Evolutionary conservation across 108 stramenopile genomes (phyloP).

Genomic region (Stephanodiscus triporus): DNA sequence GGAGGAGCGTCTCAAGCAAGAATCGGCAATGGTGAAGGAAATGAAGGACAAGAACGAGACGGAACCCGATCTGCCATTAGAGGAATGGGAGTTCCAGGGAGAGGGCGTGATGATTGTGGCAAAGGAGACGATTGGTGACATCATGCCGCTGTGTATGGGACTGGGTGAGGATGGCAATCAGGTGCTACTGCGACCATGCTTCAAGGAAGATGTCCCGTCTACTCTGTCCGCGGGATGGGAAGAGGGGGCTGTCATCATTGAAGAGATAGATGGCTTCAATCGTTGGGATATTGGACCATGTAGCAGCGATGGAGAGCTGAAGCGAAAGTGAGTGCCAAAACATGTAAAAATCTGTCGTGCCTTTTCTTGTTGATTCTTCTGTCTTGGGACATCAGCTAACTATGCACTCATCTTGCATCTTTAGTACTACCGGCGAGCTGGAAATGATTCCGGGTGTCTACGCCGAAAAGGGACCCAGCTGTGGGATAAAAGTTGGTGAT

Average conservation of each 20-base stretch:
- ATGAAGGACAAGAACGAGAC: conserved; percentile 33
- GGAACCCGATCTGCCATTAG: conserved; percentile 35
- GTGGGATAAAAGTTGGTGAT: conserved; percentile 75
- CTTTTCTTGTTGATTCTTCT: conserved; percentile 69
- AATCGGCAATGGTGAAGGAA: conserved; percentile 32
- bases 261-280: conserved; percentile 74
- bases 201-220: conserved; percentile 68
- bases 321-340: conserved; percentile 57
- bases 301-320: conserved; percentile 76
- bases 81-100: conserved; percentile 71
- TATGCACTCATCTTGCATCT: not conserved
- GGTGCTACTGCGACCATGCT: conserved; percentile 74
- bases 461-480: conserved; percentile 76
- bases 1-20: conserved; percentile 45
- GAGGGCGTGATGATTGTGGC: conserved; percentile 86
- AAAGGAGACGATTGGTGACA: conserved; percentile 67
- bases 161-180: conserved; percentile 57
- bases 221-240: conserved; percentile 76
- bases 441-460: conserved; percentile 69
- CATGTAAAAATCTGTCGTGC: conserved; percentile 47
- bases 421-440: conserved; percentile 57
- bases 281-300: conserved; percentile 88
- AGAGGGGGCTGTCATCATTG: conserved; percentile 83
- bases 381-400: not conserved
- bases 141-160: conserved; percentile 78